These are phyloP conservation scores for Neurospora sp. DNA, from an alignment of 2,329 filamentous ascomycete species.

Conservation along the genomic window DNA sequence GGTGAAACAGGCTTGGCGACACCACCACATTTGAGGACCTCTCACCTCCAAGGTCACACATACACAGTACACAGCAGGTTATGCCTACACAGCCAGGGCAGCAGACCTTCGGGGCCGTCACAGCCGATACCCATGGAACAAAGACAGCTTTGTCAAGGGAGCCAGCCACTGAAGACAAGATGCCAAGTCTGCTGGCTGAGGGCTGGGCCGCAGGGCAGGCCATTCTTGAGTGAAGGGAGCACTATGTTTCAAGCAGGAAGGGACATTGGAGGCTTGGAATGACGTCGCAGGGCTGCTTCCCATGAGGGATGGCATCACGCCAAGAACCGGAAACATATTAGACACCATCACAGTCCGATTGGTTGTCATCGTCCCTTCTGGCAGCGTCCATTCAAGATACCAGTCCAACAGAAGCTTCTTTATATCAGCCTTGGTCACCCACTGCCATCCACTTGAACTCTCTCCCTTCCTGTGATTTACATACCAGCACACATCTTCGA, in stretches of 20 bases:
- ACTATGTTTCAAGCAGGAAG: background rate
- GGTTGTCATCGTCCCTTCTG: background rate
- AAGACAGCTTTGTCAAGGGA: background rate
- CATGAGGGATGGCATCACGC: background rate
- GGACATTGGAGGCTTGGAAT: background rate
- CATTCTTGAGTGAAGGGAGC: background rate
- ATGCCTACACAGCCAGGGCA: background rate
- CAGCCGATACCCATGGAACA: background rate
- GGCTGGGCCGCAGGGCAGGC: background rate
- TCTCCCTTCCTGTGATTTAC: background rate
- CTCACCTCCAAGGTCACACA: background rate
- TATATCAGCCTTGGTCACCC: background rate
- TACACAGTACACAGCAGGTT: background rate
- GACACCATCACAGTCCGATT: background rate
- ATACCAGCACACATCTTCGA: background rate
- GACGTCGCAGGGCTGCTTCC: background rate
- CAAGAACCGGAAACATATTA: background rate
- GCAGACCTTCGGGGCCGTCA: background rate
- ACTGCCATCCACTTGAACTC: background rate
- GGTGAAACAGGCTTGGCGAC: background rate
- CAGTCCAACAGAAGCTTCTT: background rate
- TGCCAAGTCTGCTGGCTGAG: background rate
- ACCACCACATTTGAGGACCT: background rate
- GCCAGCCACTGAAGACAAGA: background rate
- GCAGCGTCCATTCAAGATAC: background rate